Evolutionary conservation across 2,329 filamentous ascomycete genomes (phyloP).

Genomic region (Ascochyta rabiei): DNA sequence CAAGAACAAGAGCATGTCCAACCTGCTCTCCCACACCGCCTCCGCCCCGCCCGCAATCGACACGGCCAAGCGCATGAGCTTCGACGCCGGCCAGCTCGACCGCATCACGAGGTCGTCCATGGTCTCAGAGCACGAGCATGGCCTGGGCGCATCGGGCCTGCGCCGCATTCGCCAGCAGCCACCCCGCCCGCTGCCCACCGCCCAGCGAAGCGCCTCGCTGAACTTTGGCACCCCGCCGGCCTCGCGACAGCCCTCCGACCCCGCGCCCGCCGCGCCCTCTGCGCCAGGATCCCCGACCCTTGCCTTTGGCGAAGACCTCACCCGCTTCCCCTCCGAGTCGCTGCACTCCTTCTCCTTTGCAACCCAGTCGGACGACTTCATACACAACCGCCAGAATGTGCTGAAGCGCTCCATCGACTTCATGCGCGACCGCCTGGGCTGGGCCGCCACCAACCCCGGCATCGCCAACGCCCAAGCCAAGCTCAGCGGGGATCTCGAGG

Average conservation of each 20-base stretch:
- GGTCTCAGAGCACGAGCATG: slow-evolving; percentile 85
- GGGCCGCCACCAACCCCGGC: slow-evolving; percentile 75
- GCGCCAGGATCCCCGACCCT: slow-evolving; percentile 70
- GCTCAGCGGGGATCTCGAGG: slow-evolving; percentile 80
- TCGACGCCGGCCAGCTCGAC: slow-evolving; percentile 74
- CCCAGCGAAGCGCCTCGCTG: slow-evolving; percentile 72
- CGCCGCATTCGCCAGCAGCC: slow-evolving; percentile 89
- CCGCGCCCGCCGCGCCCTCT: slow-evolving; percentile 62
- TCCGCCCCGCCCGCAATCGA: slow-evolving; percentile 54
- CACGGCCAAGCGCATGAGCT: slow-evolving; percentile 72
- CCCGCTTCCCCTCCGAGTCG: slow-evolving; percentile 92
- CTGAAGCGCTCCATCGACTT: slow-evolving; percentile 94
- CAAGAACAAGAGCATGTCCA: slow-evolving; percentile 58
- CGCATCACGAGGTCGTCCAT: slow-evolving; percentile 79
- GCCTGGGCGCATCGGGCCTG: slow-evolving; percentile 82
- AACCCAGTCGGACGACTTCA: slow-evolving; percentile 88
- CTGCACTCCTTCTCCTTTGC: slow-evolving; percentile 98
- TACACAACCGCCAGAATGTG: slow-evolving; percentile 91
- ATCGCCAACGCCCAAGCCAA: slow-evolving; percentile 85
- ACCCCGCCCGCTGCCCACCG: slow-evolving; percentile 60
- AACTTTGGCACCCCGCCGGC: slow-evolving; percentile 66
- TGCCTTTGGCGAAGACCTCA: slow-evolving; percentile 83
- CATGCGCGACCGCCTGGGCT: slow-evolving; percentile 89
- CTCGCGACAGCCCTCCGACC: slow-evolving; percentile 54
- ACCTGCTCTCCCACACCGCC: slow-evolving; percentile 49